phyloP scores from a whole-genome alignment of 495 filamentous ascomycete species.

The Friedmanniomyces simplex region DNA sequence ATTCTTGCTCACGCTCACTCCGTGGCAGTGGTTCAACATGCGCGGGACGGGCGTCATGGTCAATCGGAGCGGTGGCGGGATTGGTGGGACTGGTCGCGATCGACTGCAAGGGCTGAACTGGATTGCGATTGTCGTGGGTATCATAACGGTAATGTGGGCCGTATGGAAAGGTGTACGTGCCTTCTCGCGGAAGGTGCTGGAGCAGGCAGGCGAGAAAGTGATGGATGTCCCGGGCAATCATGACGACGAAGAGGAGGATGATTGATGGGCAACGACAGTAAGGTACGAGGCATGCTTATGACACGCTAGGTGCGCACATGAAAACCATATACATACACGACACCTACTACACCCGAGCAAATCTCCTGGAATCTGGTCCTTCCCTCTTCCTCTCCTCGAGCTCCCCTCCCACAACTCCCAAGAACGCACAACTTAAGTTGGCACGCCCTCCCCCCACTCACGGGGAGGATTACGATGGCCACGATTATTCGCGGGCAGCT shows the following conservation, averaged over 20 bases:
- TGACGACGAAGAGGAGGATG: slow-evolving; percentile 56
- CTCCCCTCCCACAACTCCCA: slow-evolving; percentile 17
- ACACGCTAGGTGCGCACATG: not conserved
- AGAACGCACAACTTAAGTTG: slow-evolving; percentile 82
- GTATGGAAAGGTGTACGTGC: slow-evolving; percentile 70
- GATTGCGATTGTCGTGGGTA: slow-evolving; percentile 66
- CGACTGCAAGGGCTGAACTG: slow-evolving; percentile 64
- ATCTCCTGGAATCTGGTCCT: not conserved
- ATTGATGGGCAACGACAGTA: slow-evolving; percentile 5
- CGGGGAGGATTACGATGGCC: not conserved
- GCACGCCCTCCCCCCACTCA: slow-evolving; percentile 42
- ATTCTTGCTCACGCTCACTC: slow-evolving; percentile 60
- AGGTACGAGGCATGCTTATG: not conserved
- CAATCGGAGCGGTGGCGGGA: slow-evolving; percentile 35
- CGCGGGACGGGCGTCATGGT: slow-evolving; percentile 42
- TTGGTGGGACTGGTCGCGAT: slow-evolving; percentile 55
- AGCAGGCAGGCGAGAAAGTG: slow-evolving; percentile 66
- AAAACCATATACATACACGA: too few species aligned
- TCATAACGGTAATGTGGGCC: slow-evolving; percentile 68
- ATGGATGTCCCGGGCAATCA: slow-evolving; percentile 73
- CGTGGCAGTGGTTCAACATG: slow-evolving; percentile 67
- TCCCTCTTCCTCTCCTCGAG: not conserved
- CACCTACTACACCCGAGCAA: not conserved
- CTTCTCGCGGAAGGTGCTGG: slow-evolving; percentile 56
- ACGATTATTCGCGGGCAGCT: too few species aligned